Conservation (phyloP, 1,139 yeast genomes). For the Protomyces arabidopsidicola region DNA sequence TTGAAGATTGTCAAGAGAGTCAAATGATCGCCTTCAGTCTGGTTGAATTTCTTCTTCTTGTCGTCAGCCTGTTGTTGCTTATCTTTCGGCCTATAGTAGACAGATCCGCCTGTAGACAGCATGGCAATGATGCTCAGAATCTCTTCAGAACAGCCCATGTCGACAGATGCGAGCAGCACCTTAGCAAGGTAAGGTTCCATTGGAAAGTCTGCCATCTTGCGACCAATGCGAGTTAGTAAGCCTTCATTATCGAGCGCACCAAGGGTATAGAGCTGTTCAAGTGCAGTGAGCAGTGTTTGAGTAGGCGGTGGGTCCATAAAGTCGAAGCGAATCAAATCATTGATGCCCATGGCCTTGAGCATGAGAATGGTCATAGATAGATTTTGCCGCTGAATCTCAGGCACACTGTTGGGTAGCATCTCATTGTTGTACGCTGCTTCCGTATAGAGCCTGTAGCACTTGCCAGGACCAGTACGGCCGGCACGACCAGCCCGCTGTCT, state of each 20-base stretch:
- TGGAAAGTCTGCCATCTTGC: constrained; percentile 86
- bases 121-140: constrained; percentile 80
- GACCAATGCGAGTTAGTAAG: constrained; percentile 64
- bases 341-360: constrained; percentile 69
- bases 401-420: constrained; percentile 70
- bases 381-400: constrained; percentile 83
- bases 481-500: constrained; percentile 97
- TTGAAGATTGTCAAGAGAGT: constrained; percentile 76
- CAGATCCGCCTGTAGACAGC: constrained; percentile 73
- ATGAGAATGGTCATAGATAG: constrained; percentile 68
- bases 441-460: constrained; percentile 82
- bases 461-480: constrained; percentile 95
- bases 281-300: constrained; percentile 66
- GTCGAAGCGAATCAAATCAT: constrained; percentile 71
- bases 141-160: constrained; percentile 75
- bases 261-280: constrained; percentile 76
- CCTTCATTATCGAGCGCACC: constrained; percentile 83
- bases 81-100: constrained; percentile 79
- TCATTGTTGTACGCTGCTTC: constrained; percentile 81
- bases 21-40: constrained; percentile 66
- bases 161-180: constrained; percentile 69
- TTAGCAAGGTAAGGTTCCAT: constrained; percentile 91
- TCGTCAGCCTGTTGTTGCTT: constrained; percentile 74
- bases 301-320: constrained; percentile 94
- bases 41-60: constrained; percentile 54